Conservation (phyloP, 371 early-diverging fungal species). For the Dentiscutata heterogama region DNA sequence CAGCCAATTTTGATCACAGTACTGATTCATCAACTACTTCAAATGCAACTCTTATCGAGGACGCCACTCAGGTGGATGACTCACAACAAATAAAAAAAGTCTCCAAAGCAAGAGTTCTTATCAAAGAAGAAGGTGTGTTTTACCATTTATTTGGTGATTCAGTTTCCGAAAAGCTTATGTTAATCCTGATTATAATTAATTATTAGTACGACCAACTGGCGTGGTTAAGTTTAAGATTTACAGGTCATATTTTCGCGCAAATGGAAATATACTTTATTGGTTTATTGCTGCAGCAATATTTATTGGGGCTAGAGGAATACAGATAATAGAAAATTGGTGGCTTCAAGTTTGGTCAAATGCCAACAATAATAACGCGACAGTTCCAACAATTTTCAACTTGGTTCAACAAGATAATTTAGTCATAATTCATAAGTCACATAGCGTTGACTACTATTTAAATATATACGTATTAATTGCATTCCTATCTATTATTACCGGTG, state of each 20-base stretch:
- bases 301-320: background rate
- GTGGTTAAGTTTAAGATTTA: slow-evolving; percentile 36
- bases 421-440: slow-evolving; percentile 45
- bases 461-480: slow-evolving; percentile 51
- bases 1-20: background rate
- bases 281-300: background rate
- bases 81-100: no score
- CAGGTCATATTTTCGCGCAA: slow-evolving; percentile 26
- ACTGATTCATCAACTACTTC: background rate
- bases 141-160: background rate
- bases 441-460: slow-evolving; percentile 53
- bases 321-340: slow-evolving; percentile 39
- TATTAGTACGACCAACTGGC: slow-evolving; percentile 33
- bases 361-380: no score
- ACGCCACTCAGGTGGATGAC: no score
- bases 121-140: slow-evolving; percentile 8
- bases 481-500: slow-evolving; percentile 46
- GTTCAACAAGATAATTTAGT: background rate
- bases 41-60: background rate
- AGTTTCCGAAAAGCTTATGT: no score
- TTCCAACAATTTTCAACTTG: background rate
- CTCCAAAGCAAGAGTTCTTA: no score
- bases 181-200: background rate
- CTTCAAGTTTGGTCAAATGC: slow-evolving; percentile 36
- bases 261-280: slow-evolving; percentile 34